phyloP scores from a whole-genome alignment of 352 stramenopile species.

The Elongisporangium anandrum region DNA sequence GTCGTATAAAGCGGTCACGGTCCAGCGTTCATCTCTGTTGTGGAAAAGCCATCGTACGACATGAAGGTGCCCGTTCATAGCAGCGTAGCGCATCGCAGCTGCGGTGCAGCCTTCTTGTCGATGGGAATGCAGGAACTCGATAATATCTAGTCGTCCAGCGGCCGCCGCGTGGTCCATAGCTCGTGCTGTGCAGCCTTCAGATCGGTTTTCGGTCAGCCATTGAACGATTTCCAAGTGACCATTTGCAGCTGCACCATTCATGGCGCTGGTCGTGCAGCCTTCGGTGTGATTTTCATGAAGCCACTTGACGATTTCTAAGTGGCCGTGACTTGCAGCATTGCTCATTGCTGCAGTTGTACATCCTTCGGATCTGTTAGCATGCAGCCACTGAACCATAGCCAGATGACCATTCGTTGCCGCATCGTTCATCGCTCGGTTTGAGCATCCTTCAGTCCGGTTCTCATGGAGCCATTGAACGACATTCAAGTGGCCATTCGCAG shows the following conservation, averaged over 20 bases:
- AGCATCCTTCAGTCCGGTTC: conserved; percentile 18
- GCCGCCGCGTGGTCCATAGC: conserved; percentile 27
- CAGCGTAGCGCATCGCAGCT: conserved; percentile 41
- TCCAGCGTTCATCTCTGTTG: conserved; percentile 34
- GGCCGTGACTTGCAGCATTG: conserved; percentile 20
- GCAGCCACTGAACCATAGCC: conserved; percentile 21
- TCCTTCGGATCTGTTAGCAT: conserved; percentile 18
- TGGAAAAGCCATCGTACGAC: conserved; percentile 47
- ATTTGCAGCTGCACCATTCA: conserved; percentile 22
- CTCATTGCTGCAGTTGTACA: conserved; percentile 29
- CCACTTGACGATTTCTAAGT: conserved; percentile 19
- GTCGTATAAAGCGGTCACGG: conserved; percentile 1
- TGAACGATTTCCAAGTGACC: conserved; percentile 24
- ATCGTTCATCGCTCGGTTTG: conserved; percentile 18
- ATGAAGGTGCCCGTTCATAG: conserved; percentile 37
- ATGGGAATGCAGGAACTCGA: conserved; percentile 22
- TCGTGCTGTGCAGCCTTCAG: conserved; percentile 25
- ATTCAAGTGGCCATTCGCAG: conserved; percentile 17
- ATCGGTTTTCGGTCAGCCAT: conserved; percentile 22
- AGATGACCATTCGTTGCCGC: conserved; percentile 22
- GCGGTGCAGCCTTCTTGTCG: conserved; percentile 27
- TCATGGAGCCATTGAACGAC: conserved; percentile 29
- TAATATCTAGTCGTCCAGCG: conserved; percentile 17
- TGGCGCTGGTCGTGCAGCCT: conserved; percentile 23
- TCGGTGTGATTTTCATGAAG: conserved; percentile 18